These are phyloP conservation scores for Penicillium malachiteum DNA, from an alignment of 495 filamentous ascomycete genomes.

Conservation along the genomic window DNA sequence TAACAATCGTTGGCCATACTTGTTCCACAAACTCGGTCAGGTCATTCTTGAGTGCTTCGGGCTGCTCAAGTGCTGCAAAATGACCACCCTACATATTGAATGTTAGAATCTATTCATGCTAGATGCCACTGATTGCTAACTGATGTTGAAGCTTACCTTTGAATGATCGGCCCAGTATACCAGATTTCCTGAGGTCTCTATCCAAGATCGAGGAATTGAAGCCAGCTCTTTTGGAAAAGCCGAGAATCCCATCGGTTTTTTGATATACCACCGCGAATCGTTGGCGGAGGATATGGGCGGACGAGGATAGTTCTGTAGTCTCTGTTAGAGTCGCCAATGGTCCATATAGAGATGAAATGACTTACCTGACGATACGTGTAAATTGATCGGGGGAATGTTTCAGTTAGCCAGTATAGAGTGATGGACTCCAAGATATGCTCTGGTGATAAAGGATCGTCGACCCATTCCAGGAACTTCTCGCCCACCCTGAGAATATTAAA, in stretches of 20 bases:
- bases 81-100: slow-evolving; percentile 53
- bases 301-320: slow-evolving; percentile 20
- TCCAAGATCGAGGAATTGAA: slow-evolving; percentile 50
- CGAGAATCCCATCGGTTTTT: slow-evolving; percentile 61
- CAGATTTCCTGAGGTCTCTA: slow-evolving; percentile 47
- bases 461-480: slow-evolving; percentile 68
- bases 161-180: slow-evolving; percentile 48
- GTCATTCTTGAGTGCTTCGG: slow-evolving; percentile 53
- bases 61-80: slow-evolving; percentile 61
- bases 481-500: slow-evolving; percentile 47
- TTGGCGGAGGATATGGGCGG: slow-evolving; percentile 15
- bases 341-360: neutral
- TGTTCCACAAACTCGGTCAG: slow-evolving; percentile 55
- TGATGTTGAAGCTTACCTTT: slow-evolving; percentile 18
- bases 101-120: neutral
- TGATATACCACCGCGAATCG: slow-evolving; percentile 36
- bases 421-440: slow-evolving; percentile 58
- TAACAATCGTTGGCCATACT: slow-evolving; percentile 28
- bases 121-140: neutral
- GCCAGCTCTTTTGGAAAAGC: slow-evolving; percentile 56
- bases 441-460: slow-evolving; percentile 49
- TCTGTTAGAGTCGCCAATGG: neutral
- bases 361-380: slow-evolving; percentile 54
- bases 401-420: slow-evolving; percentile 66
- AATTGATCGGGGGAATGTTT: slow-evolving; percentile 55